phyloP scores from a whole-genome alignment of 176 grass and related monocot species.

The Bothriochloa decipiens region DNA sequence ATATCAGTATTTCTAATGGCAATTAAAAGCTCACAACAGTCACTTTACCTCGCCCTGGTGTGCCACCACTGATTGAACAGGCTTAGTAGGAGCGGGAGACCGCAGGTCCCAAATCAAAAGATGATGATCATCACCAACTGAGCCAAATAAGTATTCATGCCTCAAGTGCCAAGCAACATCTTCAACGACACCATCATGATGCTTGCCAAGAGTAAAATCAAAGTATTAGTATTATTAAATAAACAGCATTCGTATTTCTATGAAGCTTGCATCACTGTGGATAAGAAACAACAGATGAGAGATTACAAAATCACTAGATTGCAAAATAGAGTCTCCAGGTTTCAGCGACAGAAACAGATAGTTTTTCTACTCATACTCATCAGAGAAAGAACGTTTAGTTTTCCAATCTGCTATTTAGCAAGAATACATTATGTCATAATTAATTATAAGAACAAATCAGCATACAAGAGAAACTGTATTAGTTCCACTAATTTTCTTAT shows the following conservation, averaged over 20 bases:
- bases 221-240: conserved; percentile 25
- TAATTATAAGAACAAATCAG: conserved; percentile 5
- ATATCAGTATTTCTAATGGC: conserved; percentile 27
- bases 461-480: background rate
- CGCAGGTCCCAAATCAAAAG: conserved; percentile 89
- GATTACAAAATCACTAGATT: background rate
- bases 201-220: conserved; percentile 50
- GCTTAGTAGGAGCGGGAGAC: conserved; percentile 56
- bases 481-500: background rate
- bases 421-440: background rate
- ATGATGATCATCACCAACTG: conserved; percentile 88
- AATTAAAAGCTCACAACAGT: conserved; percentile 22
- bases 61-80: conserved; percentile 78
- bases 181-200: conserved; percentile 95
- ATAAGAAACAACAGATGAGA: conserved; percentile 18
- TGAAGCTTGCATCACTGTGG: background rate
- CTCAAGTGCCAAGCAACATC: conserved; percentile 99
- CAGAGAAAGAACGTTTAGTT: conserved; percentile 8
- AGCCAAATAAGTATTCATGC: conserved; percentile 95
- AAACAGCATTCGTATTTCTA: conserved; percentile 13
- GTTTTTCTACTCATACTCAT: conserved; percentile 7
- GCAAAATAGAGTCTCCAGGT: background rate
- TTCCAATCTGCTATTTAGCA: conserved; percentile 30
- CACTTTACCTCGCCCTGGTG: conserved; percentile 91
- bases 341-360: background rate